A percentile compares a stretch with the other conserved stretches of the same genome.
phyloP scores from a whole-genome alignment of 228 moss, liverwort and hornwort genomes.

The Sphagnum fallax region DNA sequence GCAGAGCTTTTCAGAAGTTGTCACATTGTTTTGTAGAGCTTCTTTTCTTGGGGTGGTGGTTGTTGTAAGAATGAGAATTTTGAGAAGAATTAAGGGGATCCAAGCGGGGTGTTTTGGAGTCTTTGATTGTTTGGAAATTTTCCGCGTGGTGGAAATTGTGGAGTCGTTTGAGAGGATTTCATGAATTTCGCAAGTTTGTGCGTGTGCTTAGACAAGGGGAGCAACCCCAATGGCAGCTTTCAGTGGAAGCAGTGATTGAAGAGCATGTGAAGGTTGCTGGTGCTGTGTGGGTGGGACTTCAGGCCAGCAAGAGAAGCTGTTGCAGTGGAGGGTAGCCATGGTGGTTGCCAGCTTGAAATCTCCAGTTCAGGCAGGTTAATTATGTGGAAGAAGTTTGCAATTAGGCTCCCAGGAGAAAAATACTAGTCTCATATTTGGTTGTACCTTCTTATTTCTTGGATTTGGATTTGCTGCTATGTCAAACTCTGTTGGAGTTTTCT shows the following conservation, averaged over 20 bases:
- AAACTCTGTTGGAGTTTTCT: background rate
- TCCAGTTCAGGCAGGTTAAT: constrained; percentile 58
- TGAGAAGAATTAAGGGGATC: too few relatives aligned
- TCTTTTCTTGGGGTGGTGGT: too few relatives aligned
- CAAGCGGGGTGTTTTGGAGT: too few relatives aligned
- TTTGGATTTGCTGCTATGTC: background rate
- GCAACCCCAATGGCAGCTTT: background rate
- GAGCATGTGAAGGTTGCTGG: constrained; percentile 2
- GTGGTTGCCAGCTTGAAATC: constrained; percentile 45
- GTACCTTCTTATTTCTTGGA: background rate
- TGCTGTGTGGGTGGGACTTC: constrained; percentile 30
- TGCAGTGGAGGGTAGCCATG: constrained; percentile 33
- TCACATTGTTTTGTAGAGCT: too few relatives aligned
- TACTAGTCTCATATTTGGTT: too few relatives aligned
- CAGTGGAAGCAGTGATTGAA: constrained; percentile 10
- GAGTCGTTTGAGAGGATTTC: too few relatives aligned
- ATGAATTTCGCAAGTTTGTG: too few relatives aligned
- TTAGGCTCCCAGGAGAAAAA: background rate
- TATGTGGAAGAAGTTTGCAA: constrained; percentile 15
- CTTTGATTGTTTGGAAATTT: too few relatives aligned
- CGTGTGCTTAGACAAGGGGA: background rate
- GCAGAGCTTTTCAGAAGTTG: too few relatives aligned
- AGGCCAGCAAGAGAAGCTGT: constrained; percentile 22
- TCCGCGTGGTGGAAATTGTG: too few relatives aligned
- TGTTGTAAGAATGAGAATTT: too few relatives aligned